phyloP scores from a whole-genome alignment of 148 eudicot species.

The Silene uniflora region DNA sequence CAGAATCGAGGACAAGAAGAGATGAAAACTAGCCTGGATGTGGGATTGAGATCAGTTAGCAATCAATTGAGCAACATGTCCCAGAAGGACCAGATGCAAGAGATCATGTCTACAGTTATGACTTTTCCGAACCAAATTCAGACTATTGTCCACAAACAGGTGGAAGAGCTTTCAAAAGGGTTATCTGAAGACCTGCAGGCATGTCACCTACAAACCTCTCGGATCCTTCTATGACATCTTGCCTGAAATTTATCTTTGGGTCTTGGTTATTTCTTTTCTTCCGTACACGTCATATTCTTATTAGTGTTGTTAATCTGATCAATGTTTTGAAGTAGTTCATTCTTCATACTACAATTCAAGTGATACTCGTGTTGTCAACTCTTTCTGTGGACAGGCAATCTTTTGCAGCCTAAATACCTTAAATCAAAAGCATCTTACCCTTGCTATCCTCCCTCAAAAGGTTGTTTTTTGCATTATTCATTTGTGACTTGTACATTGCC shows the following conservation, averaged over 20 bases:
- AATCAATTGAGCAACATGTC: slow-evolving; percentile 43
- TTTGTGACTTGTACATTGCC: slow-evolving; percentile 7
- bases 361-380: neutral
- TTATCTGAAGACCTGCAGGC: slow-evolving; percentile 68
- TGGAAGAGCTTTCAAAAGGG: slow-evolving; percentile 45
- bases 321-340: neutral
- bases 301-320: neutral
- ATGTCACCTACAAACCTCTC: slow-evolving; percentile 21
- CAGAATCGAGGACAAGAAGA: slow-evolving; percentile 85
- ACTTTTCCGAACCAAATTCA: slow-evolving; percentile 55
- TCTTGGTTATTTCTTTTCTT: neutral
- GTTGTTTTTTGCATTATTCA: slow-evolving; percentile 31
- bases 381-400: slow-evolving; percentile 44
- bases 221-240: neutral
- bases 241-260: neutral
- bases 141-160: slow-evolving; percentile 34
- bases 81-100: slow-evolving; percentile 47
- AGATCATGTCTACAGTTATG: slow-evolving; percentile 39
- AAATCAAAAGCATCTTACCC: slow-evolving; percentile 37
- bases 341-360: neutral
- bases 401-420: slow-evolving; percentile 42
- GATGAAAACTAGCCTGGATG: slow-evolving; percentile 45
- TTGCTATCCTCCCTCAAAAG: slow-evolving; percentile 42
- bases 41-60: slow-evolving; percentile 46
- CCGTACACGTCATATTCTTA: neutral